phyloP scores from a whole-genome alignment of 2,329 filamentous ascomycete species.

The Pseudocercospora crystallina region DNA sequence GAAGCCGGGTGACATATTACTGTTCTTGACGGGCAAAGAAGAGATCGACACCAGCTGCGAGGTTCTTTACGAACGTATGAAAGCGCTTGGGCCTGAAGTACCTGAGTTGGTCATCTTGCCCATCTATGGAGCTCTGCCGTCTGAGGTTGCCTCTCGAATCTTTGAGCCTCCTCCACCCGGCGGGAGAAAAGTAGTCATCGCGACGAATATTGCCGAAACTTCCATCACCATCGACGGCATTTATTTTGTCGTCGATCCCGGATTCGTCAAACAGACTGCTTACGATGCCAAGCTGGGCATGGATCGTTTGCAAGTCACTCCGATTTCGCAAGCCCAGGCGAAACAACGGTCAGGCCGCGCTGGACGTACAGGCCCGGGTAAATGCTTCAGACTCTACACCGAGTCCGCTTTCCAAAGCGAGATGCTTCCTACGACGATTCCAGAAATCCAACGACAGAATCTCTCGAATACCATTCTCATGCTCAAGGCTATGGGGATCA shows the following conservation, averaged over 20 bases:
- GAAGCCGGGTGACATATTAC: slow-evolving; percentile 86
- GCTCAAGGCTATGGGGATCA: slow-evolving; percentile 99
- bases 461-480: slow-evolving; percentile 90
- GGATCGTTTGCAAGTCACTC: slow-evolving; percentile 93
- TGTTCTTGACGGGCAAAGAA: slow-evolving; percentile 96
- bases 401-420: slow-evolving; percentile 94
- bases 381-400: slow-evolving; percentile 93
- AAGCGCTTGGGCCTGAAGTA: slow-evolving; percentile 83
- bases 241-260: slow-evolving; percentile 94
- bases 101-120: slow-evolving; percentile 91
- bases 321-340: slow-evolving; percentile 94
- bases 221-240: slow-evolving; percentile 98
- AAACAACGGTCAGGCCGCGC: slow-evolving; percentile 92
- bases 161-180: slow-evolving; percentile 90
- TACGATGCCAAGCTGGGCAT: slow-evolving; percentile 97
- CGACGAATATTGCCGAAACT: slow-evolving; percentile 97
- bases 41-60: slow-evolving; percentile 96
- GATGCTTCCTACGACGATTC: slow-evolving; percentile 94
- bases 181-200: slow-evolving; percentile 89
- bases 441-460: slow-evolving; percentile 95
- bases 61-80: slow-evolving; percentile 93
- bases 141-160: slow-evolving; percentile 89
- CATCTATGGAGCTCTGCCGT: slow-evolving; percentile 91
- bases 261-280: slow-evolving; percentile 96
- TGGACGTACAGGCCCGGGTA: slow-evolving; percentile 90